Conservation (phyloP, 805 yeast genomes). For the Candida michaelii region DNA sequence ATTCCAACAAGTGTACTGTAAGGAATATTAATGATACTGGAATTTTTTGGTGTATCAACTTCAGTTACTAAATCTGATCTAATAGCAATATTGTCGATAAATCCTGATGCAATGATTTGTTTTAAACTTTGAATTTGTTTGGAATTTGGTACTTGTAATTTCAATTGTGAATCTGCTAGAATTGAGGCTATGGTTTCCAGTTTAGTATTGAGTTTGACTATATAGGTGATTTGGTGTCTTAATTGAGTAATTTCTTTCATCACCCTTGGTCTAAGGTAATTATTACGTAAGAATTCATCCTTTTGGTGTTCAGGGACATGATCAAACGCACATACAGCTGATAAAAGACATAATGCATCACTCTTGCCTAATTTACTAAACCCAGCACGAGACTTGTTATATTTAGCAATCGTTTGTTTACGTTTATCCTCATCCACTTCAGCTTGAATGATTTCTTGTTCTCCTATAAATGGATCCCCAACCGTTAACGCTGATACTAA, state of each 20-base stretch:
- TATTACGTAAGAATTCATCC: slow-evolving; percentile 49
- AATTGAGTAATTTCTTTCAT: slow-evolving; percentile 85
- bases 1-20: slow-evolving; percentile 50
- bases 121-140: slow-evolving; percentile 74
- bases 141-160: slow-evolving; percentile 65
- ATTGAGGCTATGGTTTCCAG: slow-evolving; percentile 56
- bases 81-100: slow-evolving; percentile 84
- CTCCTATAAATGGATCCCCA: slow-evolving; percentile 84
- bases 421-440: slow-evolving; percentile 33
- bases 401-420: slow-evolving; percentile 40
- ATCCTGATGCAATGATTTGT: slow-evolving; percentile 92
- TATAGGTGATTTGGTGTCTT: slow-evolving; percentile 73
- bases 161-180: slow-evolving; percentile 42
- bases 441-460: slow-evolving; percentile 52
- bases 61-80: slow-evolving; percentile 76
- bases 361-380: slow-evolving; percentile 73
- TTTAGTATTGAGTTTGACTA: slow-evolving; percentile 65
- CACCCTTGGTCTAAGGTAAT: slow-evolving; percentile 73
- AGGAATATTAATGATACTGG: slow-evolving; percentile 60
- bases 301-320: slow-evolving; percentile 56
- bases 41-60: slow-evolving; percentile 54
- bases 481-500: slow-evolving; percentile 90
- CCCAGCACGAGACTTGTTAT: slow-evolving; percentile 54
- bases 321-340: slow-evolving; percentile 86
- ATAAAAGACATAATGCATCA: slow-evolving; percentile 72